These are phyloP conservation scores for Euphorbia schlechtendalii DNA, from an alignment of 441 rosid genomes.

Conservation along the genomic window DNA sequence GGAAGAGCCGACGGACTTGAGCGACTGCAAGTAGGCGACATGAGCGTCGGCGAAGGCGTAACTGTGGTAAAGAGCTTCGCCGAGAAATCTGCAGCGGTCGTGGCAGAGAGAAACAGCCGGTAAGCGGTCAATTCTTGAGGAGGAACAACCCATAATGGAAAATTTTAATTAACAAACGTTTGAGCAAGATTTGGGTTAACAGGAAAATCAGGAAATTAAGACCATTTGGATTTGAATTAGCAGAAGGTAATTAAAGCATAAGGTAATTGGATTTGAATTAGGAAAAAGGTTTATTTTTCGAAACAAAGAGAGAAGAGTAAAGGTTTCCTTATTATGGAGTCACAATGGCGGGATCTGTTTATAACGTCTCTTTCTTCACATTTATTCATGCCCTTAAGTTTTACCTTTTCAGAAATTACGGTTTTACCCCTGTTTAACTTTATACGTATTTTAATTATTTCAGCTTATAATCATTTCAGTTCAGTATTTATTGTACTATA, in stretches of 20 bases:
- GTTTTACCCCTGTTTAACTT: neutral
- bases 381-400: neutral
- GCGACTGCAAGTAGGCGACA: slow-evolving; percentile 52
- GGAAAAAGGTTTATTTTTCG: too few relatives aligned
- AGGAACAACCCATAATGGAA: slow-evolving; percentile 65
- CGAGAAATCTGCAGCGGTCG: slow-evolving; percentile 56
- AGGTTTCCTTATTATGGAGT: slow-evolving; percentile 5
- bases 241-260: neutral
- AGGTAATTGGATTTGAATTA: too few relatives aligned
- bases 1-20: slow-evolving; percentile 45
- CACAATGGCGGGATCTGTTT: slow-evolving; percentile 18
- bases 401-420: neutral
- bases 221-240: slow-evolving; percentile 11
- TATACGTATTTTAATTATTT: too few relatives aligned
- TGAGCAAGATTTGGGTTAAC: neutral
- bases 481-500: too few relatives aligned
- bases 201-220: neutral
- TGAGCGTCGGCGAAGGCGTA: slow-evolving; percentile 67
- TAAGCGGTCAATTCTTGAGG: slow-evolving; percentile 74
- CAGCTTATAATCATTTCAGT: too few relatives aligned
- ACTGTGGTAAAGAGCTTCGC: slow-evolving; percentile 62
- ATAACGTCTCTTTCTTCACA: slow-evolving; percentile 17
- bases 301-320: neutral
- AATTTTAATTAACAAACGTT: too few relatives aligned
- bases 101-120: slow-evolving; percentile 84